A percentile compares a stretch with the other conserved stretches of the same genome.
These are phyloP conservation scores for Calonectria multiphialidica DNA, from an alignment of 2,329 filamentous ascomycete genomes.

Conservation along the genomic window DNA sequence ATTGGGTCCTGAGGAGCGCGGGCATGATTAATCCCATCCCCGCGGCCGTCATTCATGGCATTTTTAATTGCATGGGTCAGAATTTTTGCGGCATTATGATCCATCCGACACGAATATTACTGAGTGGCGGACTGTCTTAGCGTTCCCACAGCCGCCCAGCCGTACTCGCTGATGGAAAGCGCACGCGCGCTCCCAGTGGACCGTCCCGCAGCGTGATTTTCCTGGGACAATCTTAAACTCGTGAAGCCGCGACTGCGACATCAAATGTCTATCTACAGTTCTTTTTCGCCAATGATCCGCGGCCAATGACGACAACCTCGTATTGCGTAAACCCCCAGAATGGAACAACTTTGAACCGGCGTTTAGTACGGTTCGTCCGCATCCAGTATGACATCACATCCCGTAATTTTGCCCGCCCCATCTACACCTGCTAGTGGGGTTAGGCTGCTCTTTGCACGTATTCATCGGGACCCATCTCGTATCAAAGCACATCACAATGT, in stretches of 20 bases:
- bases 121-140: neutral
- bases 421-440: neutral
- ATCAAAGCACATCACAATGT: conserved; percentile 6
- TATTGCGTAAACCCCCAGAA: neutral
- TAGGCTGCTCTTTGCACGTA: neutral
- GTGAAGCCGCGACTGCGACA: neutral
- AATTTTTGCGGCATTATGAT: neutral
- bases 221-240: neutral
- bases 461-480: neutral
- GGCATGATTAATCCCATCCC: neutral
- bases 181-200: neutral
- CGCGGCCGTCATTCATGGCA: neutral
- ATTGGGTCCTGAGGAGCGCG: neutral
- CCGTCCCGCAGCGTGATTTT: neutral
- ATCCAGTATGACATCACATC: conserved; percentile 6
- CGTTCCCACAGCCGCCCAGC: neutral
- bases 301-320: neutral
- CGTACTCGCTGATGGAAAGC: neutral
- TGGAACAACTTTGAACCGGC: conserved; percentile 39
- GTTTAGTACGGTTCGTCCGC: no score
- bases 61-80: neutral
- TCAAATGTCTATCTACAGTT: no score
- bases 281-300: neutral
- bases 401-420: neutral
- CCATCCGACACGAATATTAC: neutral